Base-by-base conservation (phyloP, 768 basidiomycete species). In the Cantharellus anzutake region DNA sequence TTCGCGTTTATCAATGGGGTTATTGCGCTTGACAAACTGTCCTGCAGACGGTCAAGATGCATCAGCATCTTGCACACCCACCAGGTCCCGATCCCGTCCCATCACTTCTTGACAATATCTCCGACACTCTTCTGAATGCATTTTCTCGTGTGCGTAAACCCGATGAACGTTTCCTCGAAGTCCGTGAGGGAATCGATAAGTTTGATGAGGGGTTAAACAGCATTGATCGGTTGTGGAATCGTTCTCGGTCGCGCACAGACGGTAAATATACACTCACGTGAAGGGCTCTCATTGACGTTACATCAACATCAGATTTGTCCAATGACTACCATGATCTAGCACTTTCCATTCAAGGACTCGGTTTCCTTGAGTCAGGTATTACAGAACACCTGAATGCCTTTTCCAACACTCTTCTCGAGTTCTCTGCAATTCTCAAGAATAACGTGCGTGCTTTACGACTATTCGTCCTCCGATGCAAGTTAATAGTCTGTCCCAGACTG, bases 241-340 rank as follows among this genome's bases (percentile, higher is more conserved):
- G 92, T 44, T 75, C 84, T 41, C 80, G 89, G 66, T 80, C 78
- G 60, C 78, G 94, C 67, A 83, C 88, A 64, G 87, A 82, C 70
- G 93, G 93, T 96, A 72, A 81, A 42, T 41, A 5, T 11, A 11
- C 16, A 7, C 7, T 7, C 20, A 1, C 20, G 20, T 1, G 20
- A 48, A 11, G 44, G 44, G 11, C 44, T 51, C 16, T 35, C 57
- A 41, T 38, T 51, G 41, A 3, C 4, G 2, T 42, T 5, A 48
- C 44, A 11, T 11, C 34, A 41, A 3, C 74, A 77, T 79, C 83
- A 96, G 96, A 99, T 78, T 81, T 99, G 55, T 86, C 91, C 62
- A 82, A 82, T 64, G 96, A 99, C 75, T 99, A 99, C 71, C 91
- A 97, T 68, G 96, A 97, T 71, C 75, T 98, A 64, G 92, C 96